Percentiles rank a stretch among this genome's conserved stretches.
Conservation (phyloP, 192 early-diverging fungal genomes). For the Backusella westeae region DNA sequence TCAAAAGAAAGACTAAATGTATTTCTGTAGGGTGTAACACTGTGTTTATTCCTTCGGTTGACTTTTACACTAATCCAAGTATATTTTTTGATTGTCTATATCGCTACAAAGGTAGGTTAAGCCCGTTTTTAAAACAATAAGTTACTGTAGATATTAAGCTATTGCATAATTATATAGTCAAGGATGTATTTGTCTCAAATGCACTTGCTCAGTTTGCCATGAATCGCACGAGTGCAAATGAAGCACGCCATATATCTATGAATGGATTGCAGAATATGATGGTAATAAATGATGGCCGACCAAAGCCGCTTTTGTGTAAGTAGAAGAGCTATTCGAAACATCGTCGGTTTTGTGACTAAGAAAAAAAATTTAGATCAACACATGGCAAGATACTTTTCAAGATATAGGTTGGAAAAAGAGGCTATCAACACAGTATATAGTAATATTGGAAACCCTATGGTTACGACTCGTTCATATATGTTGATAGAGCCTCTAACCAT, state of each 20-base stretch:
- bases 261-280: slow-evolving; percentile 61
- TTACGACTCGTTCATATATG: slow-evolving; percentile 81
- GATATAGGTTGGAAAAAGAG: slow-evolving; percentile 63
- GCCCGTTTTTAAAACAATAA: background rate
- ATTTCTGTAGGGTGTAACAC: slow-evolving; percentile 52
- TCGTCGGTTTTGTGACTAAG: background rate
- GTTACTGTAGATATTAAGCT: background rate
- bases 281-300: slow-evolving; percentile 54
- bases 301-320: slow-evolving; percentile 46
- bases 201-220: slow-evolving; percentile 70
- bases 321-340: background rate
- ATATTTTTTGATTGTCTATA: slow-evolving; percentile 73
- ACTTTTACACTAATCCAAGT: slow-evolving; percentile 55
- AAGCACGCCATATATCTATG: slow-evolving; percentile 15
- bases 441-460: slow-evolving; percentile 73
- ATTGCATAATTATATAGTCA: slow-evolving; percentile 40
- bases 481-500: slow-evolving; percentile 66
- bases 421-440: slow-evolving; percentile 75
- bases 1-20: background rate
- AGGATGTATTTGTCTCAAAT: slow-evolving; percentile 64
- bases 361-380: slow-evolving; percentile 38
- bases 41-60: slow-evolving; percentile 59
- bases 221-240: slow-evolving; percentile 40
- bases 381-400: slow-evolving; percentile 56
- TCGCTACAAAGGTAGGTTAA: slow-evolving; percentile 54